phyloP scores from a whole-genome alignment of 2,329 filamentous ascomycete species.

The Ascomycota sp. region DNA sequence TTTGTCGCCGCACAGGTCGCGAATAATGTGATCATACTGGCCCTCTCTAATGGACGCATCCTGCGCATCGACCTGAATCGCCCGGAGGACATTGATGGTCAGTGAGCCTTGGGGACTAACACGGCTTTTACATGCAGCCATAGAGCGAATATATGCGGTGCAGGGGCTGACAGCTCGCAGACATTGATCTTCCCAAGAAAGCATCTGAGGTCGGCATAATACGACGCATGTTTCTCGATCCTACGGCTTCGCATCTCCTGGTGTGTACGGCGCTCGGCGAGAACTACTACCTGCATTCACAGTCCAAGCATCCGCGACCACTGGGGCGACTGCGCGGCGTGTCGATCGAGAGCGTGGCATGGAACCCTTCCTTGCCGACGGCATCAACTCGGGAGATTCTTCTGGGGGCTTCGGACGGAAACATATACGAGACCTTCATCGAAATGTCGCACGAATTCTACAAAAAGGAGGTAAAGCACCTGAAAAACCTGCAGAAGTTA shows the following conservation, averaged over 20 bases:
- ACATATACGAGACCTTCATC: constrained; percentile 86
- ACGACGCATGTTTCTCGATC: constrained; percentile 89
- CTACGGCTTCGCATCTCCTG: constrained; percentile 83
- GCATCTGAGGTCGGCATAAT: constrained; percentile 81
- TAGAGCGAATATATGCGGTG: too few species aligned
- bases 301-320: constrained; percentile 70
- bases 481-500: constrained; percentile 66
- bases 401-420: constrained; percentile 78
- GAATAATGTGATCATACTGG: constrained; percentile 88
- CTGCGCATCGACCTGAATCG: constrained; percentile 85
- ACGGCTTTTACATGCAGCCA: too few species aligned
- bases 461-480: constrained; percentile 79
- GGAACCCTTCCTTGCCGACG: constrained; percentile 85
- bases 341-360: constrained; percentile 72
- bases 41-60: constrained; percentile 79
- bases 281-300: constrained; percentile 94
- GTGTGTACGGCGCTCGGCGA: constrained; percentile 82
- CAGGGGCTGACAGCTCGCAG: constrained; percentile 21
- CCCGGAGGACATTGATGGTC: constrained; percentile 85
- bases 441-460: constrained; percentile 92
- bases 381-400: constrained; percentile 89
- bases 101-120: constrained; percentile 2
- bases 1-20: constrained; percentile 94
- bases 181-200: constrained; percentile 93
- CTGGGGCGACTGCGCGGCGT: constrained; percentile 71